phyloP scores from a whole-genome alignment of 2,329 filamentous ascomycete genomes.

The Dactylellina parvicollis region DNA sequence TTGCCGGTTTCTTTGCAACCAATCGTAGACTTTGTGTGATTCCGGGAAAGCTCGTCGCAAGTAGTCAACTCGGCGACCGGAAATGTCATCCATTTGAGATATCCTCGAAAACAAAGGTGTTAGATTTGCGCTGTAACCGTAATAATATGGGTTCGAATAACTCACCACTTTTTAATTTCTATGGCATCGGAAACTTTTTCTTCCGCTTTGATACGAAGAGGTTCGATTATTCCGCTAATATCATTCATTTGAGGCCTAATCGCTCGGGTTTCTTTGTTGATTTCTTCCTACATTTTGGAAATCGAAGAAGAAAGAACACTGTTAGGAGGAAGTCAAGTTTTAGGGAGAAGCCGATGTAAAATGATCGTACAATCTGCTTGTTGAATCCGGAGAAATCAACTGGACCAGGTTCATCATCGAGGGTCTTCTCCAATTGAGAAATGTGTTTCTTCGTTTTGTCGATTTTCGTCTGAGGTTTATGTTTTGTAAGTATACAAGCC shows the following conservation, averaged over 20 bases:
- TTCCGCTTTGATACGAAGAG: neutral
- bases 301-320: neutral
- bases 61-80: constrained; percentile 75
- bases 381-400: constrained; percentile 55
- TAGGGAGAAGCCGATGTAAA: neutral
- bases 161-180: constrained; percentile 10
- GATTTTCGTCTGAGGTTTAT: constrained; percentile 60
- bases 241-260: neutral
- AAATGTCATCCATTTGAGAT: constrained; percentile 29
- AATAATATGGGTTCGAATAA: neutral
- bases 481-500: neutral
- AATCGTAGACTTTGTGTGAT: constrained; percentile 77
- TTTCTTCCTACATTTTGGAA: constrained; percentile 15
- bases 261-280: constrained; percentile 1
- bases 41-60: constrained; percentile 71
- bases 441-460: constrained; percentile 62
- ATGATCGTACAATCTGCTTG: constrained; percentile 52
- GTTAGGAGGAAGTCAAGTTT: neutral
- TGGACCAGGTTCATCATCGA: constrained; percentile 62
- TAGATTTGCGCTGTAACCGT: neutral
- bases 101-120: constrained; percentile 15
- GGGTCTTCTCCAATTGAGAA: constrained; percentile 63
- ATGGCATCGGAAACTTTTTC: neutral
- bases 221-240: neutral
- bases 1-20: constrained; percentile 77